These are phyloP conservation scores for Elsinoe australis DNA, from an alignment of 2,329 filamentous ascomycete genomes.

Conservation along the genomic window DNA sequence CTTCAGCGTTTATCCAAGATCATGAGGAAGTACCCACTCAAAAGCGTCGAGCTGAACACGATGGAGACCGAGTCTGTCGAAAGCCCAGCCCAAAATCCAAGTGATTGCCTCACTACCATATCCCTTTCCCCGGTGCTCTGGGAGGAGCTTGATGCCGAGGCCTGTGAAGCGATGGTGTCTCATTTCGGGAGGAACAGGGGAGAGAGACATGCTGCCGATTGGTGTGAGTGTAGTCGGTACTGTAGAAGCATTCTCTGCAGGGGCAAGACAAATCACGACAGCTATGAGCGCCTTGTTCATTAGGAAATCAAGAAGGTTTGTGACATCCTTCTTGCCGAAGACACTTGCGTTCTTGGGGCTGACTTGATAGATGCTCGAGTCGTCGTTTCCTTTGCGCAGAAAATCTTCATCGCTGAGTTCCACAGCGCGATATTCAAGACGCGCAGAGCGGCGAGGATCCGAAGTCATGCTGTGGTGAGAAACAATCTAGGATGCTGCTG, in stretches of 20 bases:
- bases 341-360: neutral
- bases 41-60: constrained; percentile 36
- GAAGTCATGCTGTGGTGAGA: neutral
- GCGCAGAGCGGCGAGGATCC: neutral
- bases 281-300: constrained; percentile 29
- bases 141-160: too few species aligned
- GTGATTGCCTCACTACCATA: constrained; percentile 41
- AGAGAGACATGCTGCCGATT: constrained; percentile 32
- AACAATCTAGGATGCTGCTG: too few species aligned
- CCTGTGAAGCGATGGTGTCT: constrained; percentile 38
- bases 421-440: constrained; percentile 35
- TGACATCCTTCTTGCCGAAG: constrained; percentile 5
- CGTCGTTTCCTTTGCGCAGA: constrained; percentile 6
- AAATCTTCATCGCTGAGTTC: constrained; percentile 30
- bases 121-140: too few species aligned
- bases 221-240: constrained; percentile 22
- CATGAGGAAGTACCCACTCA: constrained; percentile 14
- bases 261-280: constrained; percentile 33
- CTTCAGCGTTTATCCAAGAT: neutral
- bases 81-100: constrained; percentile 44
- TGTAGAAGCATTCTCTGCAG: constrained; percentile 19
- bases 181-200: constrained; percentile 20
- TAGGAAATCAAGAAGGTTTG: constrained; percentile 26
- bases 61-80: constrained; percentile 39
- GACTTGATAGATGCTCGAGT: constrained; percentile 1